Percentiles rank a stretch among this genome's conserved stretches.
These are phyloP conservation scores for Acorus calamus DNA, from an alignment of 106 monocot genomes.

Conservation along the genomic window DNA sequence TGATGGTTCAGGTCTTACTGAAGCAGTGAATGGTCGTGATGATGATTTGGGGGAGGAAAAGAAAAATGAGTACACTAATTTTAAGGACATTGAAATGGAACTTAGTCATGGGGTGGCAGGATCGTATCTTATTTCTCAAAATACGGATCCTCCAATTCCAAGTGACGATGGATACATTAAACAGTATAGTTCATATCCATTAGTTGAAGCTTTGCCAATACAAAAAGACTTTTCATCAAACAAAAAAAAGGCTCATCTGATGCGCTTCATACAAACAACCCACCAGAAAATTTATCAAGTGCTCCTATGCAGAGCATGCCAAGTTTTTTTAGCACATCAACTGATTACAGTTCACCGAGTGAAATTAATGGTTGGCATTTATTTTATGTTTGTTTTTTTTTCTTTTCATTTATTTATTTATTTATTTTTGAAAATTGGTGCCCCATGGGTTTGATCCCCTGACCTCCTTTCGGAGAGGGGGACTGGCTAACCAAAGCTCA, in stretches of 20 bases:
- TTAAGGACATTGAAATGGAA: slow-evolving; percentile 7
- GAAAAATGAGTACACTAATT: slow-evolving; percentile 16
- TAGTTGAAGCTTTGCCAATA: slow-evolving; percentile 1
- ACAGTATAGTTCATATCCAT: slow-evolving; percentile 1
- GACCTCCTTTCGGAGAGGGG: no score
- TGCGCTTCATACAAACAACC: slow-evolving; percentile 6
- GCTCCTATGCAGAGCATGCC: slow-evolving; percentile 6
- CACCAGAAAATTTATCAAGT: slow-evolving; percentile 9
- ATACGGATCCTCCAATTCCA: slow-evolving; percentile 5
- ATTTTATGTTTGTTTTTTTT: no score
- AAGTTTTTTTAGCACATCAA: slow-evolving; percentile 12
- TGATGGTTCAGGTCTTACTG: slow-evolving; percentile 18
- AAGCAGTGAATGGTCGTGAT: slow-evolving; percentile 32
- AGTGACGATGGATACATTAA: slow-evolving; percentile 7
- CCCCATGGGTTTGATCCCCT: no score
- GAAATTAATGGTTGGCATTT: slow-evolving; percentile 32
- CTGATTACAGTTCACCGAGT: slow-evolving; percentile 1
- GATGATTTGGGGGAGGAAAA: slow-evolving; percentile 15
- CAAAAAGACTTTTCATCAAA: slow-evolving; percentile 11
- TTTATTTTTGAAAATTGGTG: no score
- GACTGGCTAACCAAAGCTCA: no score
- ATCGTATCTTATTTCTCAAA: slow-evolving; percentile 5
- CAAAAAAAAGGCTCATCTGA: slow-evolving; percentile 5
- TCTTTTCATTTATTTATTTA: no score
- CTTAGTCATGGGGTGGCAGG: background rate